Base-by-base conservation (phyloP, 2,329 filamentous ascomycete genomes). In the Rhynchosporium graminicola region DNA sequence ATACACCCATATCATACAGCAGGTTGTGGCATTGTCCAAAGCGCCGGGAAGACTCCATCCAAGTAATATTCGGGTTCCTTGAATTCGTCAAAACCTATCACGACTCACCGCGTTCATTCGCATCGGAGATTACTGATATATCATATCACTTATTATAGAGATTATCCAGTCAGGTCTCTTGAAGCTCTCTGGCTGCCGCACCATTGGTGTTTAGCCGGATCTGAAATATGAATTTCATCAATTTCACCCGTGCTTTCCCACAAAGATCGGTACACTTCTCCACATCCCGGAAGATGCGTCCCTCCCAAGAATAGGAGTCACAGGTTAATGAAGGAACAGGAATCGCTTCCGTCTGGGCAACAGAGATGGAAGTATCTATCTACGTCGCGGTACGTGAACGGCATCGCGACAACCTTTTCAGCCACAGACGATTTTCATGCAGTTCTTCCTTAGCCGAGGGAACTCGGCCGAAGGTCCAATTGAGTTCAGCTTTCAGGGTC, bases 401-500 rank as follows among this genome's bases (percentile, higher is more conserved):
- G 31, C 43, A 57, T 33, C 28, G 40, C 31, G 33, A 29, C 38
- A 36, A 36, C 9, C 9, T 38, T 45, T 15, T 57, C 54, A 57
- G 54, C 54, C 54, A 46, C 54, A 57, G 40, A 40, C 31, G 9
- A 31, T 10, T 15, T 31, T 26, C 46, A 48, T 29, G 51, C 51
- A 33, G n/a, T 36, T 20, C 51, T 38, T 26, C 31, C 8, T 28
- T 29, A 54, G 51, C 51, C 51, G 36, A 54, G 51, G 50, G 33
- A 20, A 20, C 28, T 54, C 20, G 51, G 20, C 29, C 31, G 38
- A 52, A 26, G 15, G 10, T 60, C 29, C n/a, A 60, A 63, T 63
- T 63, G 62, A 63, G 62, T 63, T 63, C 60, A 60, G 57, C 38
- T 60, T 52, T 57, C 60, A 60, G 45, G 36, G 12, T 57, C 7